Base-by-base conservation (phyloP, 2,329 filamentous ascomycete species). In the Alternaria viburni region DNA sequence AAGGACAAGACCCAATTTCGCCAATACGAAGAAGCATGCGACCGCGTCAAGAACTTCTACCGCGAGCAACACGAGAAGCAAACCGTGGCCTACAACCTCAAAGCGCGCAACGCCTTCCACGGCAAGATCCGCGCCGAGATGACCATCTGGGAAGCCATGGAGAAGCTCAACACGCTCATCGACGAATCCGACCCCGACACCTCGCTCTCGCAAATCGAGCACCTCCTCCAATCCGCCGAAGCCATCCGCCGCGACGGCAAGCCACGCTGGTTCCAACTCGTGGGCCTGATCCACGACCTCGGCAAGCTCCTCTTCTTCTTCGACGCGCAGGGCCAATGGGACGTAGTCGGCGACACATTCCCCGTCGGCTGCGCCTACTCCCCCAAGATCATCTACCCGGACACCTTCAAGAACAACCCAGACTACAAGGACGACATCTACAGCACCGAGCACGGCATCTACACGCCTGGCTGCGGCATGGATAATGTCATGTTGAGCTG, bases 181-280 rank as follows among this genome's bases (percentile, higher is more conserved):
- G 93, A 97, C 82, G 92, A 96, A 81, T 93, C 90, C 19, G 93
- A 97, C 83, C 93, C 93, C 2, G 93, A 97, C 82, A 97, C 93
- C 49, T 89, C 88, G 51, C 89, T 97, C 66, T 91, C 89, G 26
- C 93, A 97, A 83, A 96, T 97, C 77, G 91, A 96, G 81, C 93
- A 97, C 81, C 86, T 97, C 28, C 87, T 97, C 15, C 93, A 97
- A 80, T 90, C 91, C 17, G 93, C 93, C 57, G 93, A 97, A 82
- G 93, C 93, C 13, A 96, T 97, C 77, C 91, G 93, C 28, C 89
- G 91, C 52, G 93, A 97, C 78, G 90, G 91, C 76, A 92, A 92
- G 83, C 91, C 91, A 9, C 86, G 90, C 69, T 93, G 91, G 91
- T 93, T 93, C 89, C 90, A 93, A 82, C 81, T 93, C 26, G 90